Conservation (phyloP, 169 alveolate genomes). For the Amoebophrya sp. region DNA sequence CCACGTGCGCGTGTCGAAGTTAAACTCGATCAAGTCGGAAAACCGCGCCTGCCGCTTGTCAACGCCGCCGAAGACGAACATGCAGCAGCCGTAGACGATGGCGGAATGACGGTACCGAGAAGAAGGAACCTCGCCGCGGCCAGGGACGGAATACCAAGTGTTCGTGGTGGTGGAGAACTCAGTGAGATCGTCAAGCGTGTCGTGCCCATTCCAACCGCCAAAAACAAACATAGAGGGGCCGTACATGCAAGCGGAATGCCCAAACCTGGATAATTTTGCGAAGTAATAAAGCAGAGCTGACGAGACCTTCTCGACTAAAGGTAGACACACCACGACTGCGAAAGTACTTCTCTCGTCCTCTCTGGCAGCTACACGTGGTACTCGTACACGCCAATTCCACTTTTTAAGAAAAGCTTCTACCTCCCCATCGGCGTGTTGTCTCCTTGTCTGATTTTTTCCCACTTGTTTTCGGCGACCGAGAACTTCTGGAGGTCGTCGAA, state of each 20-base stretch:
- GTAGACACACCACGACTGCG: no score
- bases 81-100: conserved; percentile 39
- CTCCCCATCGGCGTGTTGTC: conserved; percentile 41
- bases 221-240: conserved; percentile 43
- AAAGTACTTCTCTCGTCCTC: no score
- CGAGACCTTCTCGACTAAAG: no score
- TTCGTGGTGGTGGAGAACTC: no score
- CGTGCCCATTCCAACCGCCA: conserved; percentile 65
- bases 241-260: conserved; percentile 52
- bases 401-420: no score
- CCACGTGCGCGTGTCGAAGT: conserved; percentile 38
- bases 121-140: no score
- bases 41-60: conserved; percentile 39
- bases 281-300: no score
- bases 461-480: conserved; percentile 18
- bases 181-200: conserved; percentile 52
- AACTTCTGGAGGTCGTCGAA: conserved; percentile 37
- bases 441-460: conserved; percentile 31
- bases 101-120: conserved; percentile 49
- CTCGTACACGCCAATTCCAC: no score
- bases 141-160: no score
- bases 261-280: no score
- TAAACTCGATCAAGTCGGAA: conserved; percentile 40
- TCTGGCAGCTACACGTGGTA: background rate
- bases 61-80: conserved; percentile 51